These are phyloP conservation scores for Dioscorea cayenensis DNA, from an alignment of 116 monocot genomes.

Conservation along the genomic window DNA sequence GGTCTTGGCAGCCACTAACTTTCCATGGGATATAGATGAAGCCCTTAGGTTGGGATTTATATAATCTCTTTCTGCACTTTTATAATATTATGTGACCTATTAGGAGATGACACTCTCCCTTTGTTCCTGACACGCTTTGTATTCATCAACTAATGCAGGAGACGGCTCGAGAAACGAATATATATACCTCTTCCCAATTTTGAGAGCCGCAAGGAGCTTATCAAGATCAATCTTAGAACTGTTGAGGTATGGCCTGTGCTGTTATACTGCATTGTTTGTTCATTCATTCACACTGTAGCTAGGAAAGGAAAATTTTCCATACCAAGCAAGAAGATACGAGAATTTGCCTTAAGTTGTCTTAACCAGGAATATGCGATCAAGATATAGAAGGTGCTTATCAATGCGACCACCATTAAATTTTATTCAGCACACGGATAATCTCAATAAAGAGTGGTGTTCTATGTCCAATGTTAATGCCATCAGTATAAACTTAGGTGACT, in stretches of 20 bases:
- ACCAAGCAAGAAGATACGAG: no score
- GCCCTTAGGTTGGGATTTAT: constrained; percentile 64
- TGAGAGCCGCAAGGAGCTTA: constrained; percentile 93
- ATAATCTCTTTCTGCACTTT: background rate
- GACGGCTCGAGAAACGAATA: constrained; percentile 90
- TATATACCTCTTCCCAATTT: constrained; percentile 94
- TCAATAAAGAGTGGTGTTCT: no score
- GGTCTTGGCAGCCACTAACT: constrained; percentile 97
- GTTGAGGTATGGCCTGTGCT: constrained; percentile 54
- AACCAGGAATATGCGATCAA: background rate
- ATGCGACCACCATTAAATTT: background rate
- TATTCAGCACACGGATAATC: no score
- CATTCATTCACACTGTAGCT: background rate
- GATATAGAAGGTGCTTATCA: background rate
- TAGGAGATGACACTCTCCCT: no score
- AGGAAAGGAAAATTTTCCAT: background rate
- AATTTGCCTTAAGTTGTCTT: background rate
- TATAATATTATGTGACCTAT: no score
- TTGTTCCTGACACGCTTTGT: background rate
- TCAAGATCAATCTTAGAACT: constrained; percentile 86
- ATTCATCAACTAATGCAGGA: constrained; percentile 45
- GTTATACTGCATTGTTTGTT: background rate
- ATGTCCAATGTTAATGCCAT: no score
- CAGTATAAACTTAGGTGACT: no score
- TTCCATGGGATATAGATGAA: constrained; percentile 99